Evolutionary conservation across 495 filamentous ascomycete genomes (phyloP), one percentile per base, ranked within the genome.

Genomic region (Massariosphaeria phaeospora): DNA sequence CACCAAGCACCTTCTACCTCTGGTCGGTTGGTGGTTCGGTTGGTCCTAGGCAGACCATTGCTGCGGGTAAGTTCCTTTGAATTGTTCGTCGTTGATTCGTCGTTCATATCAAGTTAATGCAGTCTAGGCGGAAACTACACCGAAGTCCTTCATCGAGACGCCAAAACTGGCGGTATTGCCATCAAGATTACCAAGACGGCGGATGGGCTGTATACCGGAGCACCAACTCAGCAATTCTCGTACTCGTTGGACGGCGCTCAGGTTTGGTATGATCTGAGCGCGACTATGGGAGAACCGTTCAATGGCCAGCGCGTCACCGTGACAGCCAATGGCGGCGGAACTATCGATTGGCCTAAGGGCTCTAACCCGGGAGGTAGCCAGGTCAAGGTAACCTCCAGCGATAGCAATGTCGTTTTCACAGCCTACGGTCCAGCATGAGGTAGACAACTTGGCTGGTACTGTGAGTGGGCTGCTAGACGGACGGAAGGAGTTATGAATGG

Each of bases 261-360:
- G 13, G 59, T 81, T 40, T 83, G 73, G 75, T 83, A 81, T 54
- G 79, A 82, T 48, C 65, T 83, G 48, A 74, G 69, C 39, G 70
- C 73, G 54, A 76, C 82, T 33, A 81, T 79, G 33, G 79, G 79
- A 5, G 73, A 79, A 45, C 67, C 75, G 8, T 82, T 83, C 57
- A 66, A 65, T n/a, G 79, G 76, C 6, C 55, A 68, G 4, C 62
- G 69, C 20, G 23, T 83, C 13, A 62, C 55, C 4, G 69, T 78
- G 12, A 53, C 63, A 2, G 64, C 61, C 0, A 65, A 76, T 10
- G 36, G 62, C 2, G 58, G 51, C 6, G 67, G 66, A 11, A 64
- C 58, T 1, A 79, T 81, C 50, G 71, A 69, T 44, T 83, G 79
- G 79, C 39, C 71, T 0, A 66, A 67, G 25, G 79, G 79, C 4